Evolutionary conservation across 1,284 basidiomycete species (phyloP).

Genomic region (Cryptococcus floricola): DNA sequence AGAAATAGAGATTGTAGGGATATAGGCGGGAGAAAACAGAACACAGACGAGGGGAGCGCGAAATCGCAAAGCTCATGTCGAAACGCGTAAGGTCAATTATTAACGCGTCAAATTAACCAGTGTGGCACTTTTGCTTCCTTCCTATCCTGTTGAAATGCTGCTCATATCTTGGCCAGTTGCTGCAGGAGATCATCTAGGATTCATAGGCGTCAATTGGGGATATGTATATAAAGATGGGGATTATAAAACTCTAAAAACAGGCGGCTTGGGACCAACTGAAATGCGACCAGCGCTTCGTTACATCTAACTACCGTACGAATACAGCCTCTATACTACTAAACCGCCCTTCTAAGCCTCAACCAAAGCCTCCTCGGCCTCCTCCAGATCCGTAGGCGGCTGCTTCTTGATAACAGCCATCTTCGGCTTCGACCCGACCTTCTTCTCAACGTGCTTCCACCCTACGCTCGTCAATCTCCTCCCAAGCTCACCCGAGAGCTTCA

Average conservation of each 20-base stretch:
- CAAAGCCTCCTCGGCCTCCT: no score
- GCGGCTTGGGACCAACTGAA: background rate
- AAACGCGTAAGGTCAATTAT: background rate
- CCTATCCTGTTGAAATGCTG: no score
- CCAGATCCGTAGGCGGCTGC: no score
- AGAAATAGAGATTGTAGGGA: background rate
- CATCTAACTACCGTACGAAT: background rate
- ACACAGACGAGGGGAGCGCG: background rate
- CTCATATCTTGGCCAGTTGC: no score
- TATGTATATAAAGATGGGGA: background rate
- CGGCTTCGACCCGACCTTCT: slow-evolving; percentile 8
- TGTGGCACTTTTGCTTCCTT: slow-evolving; percentile 1
- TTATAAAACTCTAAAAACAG: background rate
- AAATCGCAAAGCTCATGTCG: background rate
- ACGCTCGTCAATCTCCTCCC: slow-evolving; percentile 7
- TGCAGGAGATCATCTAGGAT: no score
- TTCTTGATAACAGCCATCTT: slow-evolving; percentile 5
- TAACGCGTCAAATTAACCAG: slow-evolving; percentile 1
- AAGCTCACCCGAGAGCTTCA: slow-evolving; percentile 13
- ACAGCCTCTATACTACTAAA: background rate
- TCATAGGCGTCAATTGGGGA: no score
- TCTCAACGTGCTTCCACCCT: slow-evolving; percentile 24
- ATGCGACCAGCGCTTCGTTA: background rate
- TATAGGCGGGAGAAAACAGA: background rate
- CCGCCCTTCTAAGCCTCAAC: background rate